A percentile compares a stretch with the other conserved stretches of the same genome.
phyloP scores from a whole-genome alignment of 768 basidiomycete genomes.

The Melanogaster broomeanus region DNA sequence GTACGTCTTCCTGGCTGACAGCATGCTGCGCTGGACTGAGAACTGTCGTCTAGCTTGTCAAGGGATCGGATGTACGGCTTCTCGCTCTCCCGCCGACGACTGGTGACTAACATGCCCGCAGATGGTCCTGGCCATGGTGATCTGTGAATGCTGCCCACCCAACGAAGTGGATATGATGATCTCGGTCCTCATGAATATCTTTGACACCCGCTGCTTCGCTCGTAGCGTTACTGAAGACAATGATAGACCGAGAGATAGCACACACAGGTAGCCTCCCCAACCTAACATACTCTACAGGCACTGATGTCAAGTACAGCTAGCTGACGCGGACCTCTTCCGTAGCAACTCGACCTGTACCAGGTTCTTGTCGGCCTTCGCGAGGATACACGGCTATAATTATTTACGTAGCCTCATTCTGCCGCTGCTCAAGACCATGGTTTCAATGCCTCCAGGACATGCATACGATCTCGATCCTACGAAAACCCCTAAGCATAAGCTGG shows the following conservation, averaged over 20 bases:
- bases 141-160: conserved; percentile 84
- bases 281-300: not conserved
- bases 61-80: conserved; percentile 65
- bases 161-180: conserved; percentile 83
- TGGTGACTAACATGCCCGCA: conserved; percentile 28
- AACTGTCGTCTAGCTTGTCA: conserved; percentile 56
- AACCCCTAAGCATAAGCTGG: conserved; percentile 57
- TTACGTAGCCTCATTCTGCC: conserved; percentile 79
- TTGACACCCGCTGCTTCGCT: conserved; percentile 76
- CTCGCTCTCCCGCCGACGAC: not conserved
- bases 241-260: conserved; percentile 85
- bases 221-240: conserved; percentile 72
- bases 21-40: conserved; percentile 5
- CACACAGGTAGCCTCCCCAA: conserved; percentile 56
- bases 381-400: conserved; percentile 90
- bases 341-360: conserved; percentile 87
- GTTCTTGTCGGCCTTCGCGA: conserved; percentile 83
- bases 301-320: conserved; percentile 49
- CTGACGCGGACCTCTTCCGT: conserved; percentile 82
- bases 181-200: conserved; percentile 81
- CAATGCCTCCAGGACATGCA: conserved; percentile 69
- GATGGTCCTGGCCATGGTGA: conserved; percentile 81
- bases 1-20: conserved; percentile 38
- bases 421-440: conserved; percentile 71
- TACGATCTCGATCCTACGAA: conserved; percentile 79